Evolutionary conservation across 1,284 basidiomycete species (phyloP).

Genomic region (Taiwanofungus camphoratus): DNA sequence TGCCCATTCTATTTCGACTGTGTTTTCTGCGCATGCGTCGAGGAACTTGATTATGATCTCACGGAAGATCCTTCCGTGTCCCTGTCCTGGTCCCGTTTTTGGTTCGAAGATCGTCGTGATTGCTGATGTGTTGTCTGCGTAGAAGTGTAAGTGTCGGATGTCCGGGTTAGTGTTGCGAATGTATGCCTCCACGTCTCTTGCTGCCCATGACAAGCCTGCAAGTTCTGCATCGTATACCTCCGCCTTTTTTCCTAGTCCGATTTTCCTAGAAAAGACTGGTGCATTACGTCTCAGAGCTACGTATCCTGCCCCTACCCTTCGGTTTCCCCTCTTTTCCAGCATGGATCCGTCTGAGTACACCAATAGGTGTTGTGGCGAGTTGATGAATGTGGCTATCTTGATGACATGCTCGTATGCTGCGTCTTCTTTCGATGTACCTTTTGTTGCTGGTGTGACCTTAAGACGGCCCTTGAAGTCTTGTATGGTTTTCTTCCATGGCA

Average conservation of each 20-base stretch:
- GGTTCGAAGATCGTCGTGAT: slow-evolving; percentile 1
- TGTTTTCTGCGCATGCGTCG: slow-evolving; percentile 1
- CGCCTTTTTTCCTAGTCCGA: background rate
- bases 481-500: background rate
- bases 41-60: background rate
- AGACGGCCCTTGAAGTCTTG: background rate
- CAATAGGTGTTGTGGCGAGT: background rate
- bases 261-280: background rate
- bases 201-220: slow-evolving; percentile 5
- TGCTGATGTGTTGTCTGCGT: slow-evolving; percentile 1
- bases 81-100: background rate
- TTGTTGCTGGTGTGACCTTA: background rate
- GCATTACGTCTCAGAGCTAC: background rate
- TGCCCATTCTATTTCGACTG: slow-evolving; percentile 1
- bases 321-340: background rate
- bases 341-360: slow-evolving; percentile 4
- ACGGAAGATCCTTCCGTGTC: background rate
- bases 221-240: slow-evolving; percentile 3
- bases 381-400: background rate
- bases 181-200: background rate
- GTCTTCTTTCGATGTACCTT: slow-evolving; percentile 1
- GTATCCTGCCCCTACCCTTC: background rate
- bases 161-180: background rate
- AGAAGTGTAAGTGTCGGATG: slow-evolving; percentile 4
- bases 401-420: background rate